Conservation (phyloP, 2,329 filamentous ascomycete genomes). For the Didymella sp. region DNA sequence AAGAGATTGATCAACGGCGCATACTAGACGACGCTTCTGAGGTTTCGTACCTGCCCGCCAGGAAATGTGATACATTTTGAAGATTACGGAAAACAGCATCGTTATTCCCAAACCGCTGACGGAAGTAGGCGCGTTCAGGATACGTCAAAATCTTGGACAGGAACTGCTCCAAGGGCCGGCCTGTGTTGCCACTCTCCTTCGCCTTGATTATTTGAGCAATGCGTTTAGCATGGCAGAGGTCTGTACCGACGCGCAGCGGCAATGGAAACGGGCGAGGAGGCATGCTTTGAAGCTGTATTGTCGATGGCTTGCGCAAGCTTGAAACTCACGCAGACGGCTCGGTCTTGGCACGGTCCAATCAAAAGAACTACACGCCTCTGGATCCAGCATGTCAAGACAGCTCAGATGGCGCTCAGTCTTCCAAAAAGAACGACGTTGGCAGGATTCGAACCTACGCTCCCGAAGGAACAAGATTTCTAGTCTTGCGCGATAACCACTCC, state of each 20-base stretch:
- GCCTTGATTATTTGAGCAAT: conserved; percentile 65
- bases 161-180: conserved; percentile 27
- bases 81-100: conserved; percentile 21
- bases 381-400: no score
- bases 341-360: conserved; percentile 6
- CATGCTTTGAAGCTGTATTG: conserved; percentile 41
- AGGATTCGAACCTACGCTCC: conserved; percentile 52
- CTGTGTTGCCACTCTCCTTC: conserved; percentile 5
- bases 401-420: neutral
- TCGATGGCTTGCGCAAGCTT: neutral
- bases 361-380: neutral
- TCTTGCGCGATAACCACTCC: conserved; percentile 54
- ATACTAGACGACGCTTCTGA: neutral
- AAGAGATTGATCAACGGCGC: conserved; percentile 9
- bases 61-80: conserved; percentile 32
- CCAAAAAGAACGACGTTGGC: conserved; percentile 40
- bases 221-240: conserved; percentile 75
- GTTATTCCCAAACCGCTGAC: conserved; percentile 33
- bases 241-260: conserved; percentile 75
- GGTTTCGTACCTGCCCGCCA: conserved; percentile 46
- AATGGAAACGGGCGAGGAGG: conserved; percentile 65
- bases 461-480: conserved; percentile 54
- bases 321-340: neutral
- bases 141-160: conserved; percentile 38
- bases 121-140: conserved; percentile 44